phyloP scores from a whole-genome alignment of 1,284 basidiomycete genomes.

The Naganishia liquefaciens region DNA sequence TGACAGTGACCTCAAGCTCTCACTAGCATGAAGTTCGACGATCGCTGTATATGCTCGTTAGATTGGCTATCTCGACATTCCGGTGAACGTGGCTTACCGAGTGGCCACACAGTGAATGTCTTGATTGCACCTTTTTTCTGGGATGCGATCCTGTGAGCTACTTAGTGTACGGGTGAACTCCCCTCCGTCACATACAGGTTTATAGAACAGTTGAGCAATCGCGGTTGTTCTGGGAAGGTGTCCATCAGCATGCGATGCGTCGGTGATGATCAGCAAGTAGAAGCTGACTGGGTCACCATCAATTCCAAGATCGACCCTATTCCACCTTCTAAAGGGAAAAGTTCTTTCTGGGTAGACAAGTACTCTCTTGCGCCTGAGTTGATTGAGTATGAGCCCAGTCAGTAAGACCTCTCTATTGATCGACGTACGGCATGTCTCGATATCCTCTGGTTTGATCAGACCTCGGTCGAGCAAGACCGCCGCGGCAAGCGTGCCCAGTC shows the following conservation, averaged over 20 bases:
- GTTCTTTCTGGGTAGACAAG: constrained; percentile 52
- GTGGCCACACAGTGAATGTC: constrained; percentile 43
- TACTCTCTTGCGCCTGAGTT: constrained; percentile 61
- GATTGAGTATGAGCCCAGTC: background rate
- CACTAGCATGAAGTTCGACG: constrained; percentile 52
- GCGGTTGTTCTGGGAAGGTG: constrained; percentile 6
- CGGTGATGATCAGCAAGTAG: background rate
- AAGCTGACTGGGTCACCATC: constrained; percentile 56
- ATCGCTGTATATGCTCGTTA: background rate
- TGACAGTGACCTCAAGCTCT: constrained; percentile 54
- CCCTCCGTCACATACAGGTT: constrained; percentile 18
- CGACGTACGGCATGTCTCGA: constrained; percentile 59
- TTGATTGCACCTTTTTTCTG: constrained; percentile 57
- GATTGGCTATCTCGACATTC: background rate
- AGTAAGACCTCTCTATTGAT: background rate
- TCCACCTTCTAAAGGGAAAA: constrained; percentile 58
- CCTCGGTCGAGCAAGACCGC: constrained; percentile 59
- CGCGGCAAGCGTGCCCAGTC: constrained; percentile 61
- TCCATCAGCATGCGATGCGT: background rate
- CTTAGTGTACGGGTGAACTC: background rate
- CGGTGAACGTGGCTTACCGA: constrained; percentile 53
- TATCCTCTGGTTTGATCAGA: constrained; percentile 55
- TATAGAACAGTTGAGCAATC: constrained; percentile 32
- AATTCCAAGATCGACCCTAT: constrained; percentile 60
- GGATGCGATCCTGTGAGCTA: background rate